These are phyloP conservation scores for Colletotrichum neosansevieriae DNA, from an alignment of 2,329 filamentous ascomycete species.

Conservation along the genomic window DNA sequence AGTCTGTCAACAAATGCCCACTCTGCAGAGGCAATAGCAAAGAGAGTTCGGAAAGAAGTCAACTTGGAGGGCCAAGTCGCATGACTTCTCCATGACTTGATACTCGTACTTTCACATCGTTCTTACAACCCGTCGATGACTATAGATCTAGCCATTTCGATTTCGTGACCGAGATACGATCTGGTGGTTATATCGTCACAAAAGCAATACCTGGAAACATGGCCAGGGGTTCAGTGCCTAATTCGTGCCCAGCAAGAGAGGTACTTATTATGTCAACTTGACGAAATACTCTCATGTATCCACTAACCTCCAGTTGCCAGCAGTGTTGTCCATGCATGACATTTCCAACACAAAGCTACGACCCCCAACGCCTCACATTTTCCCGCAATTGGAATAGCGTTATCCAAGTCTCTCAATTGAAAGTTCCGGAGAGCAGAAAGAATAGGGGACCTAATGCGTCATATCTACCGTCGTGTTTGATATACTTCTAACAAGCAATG, in stretches of 20 bases:
- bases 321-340: neutral
- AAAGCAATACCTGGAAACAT: neutral
- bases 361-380: slow-evolving; percentile 10
- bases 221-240: slow-evolving; percentile 9
- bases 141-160: slow-evolving; percentile 10
- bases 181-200: neutral
- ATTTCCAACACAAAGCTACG: neutral
- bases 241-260: neutral
- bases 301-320: slow-evolving; percentile 20
- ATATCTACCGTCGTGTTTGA: slow-evolving; percentile 17
- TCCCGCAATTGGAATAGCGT: neutral
- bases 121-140: neutral
- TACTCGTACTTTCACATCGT: neutral
- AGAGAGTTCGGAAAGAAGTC: neutral
- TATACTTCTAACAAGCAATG: slow-evolving; percentile 19
- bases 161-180: slow-evolving; percentile 1
- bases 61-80: neutral
- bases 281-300: slow-evolving; percentile 13
- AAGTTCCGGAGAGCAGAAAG: neutral
- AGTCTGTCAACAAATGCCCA: neutral
- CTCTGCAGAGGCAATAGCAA: neutral
- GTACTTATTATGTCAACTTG: slow-evolving; percentile 21
- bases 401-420: neutral
- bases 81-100: neutral
- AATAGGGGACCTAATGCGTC: slow-evolving; percentile 21